Conservation (phyloP, 345 rosid genomes). For the Gossypium australe region DNA sequence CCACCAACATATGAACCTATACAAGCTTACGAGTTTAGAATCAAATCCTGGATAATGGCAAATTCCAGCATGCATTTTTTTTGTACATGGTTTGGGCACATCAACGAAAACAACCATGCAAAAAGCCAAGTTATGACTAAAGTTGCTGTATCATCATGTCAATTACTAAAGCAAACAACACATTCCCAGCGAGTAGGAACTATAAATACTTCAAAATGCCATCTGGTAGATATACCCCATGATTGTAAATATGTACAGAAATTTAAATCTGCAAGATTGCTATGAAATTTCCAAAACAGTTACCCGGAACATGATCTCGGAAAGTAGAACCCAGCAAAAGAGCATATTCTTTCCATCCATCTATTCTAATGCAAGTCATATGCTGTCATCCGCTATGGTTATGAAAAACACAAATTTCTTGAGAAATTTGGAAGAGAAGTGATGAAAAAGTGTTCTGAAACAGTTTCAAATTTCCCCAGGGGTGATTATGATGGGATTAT, state of each 20-base stretch:
- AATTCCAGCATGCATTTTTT: background rate
- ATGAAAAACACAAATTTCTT: background rate
- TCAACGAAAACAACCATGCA: background rate
- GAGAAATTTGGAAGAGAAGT: background rate
- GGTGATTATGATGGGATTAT: constrained; percentile 7
- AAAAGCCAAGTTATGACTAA: background rate
- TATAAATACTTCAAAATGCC: background rate
- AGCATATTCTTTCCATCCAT: background rate
- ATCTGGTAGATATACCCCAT: background rate
- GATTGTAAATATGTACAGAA: background rate
- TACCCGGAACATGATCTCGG: background rate
- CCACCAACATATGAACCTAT: background rate
- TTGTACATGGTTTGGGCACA: background rate
- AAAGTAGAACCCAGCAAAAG: background rate
- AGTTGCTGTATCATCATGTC: background rate
- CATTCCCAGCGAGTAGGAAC: background rate
- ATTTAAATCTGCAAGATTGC: background rate
- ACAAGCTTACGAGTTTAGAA: background rate
- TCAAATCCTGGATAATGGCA: background rate
- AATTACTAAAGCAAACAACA: background rate
- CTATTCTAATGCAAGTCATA: background rate
- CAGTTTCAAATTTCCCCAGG: constrained; percentile 11
- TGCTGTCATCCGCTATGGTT: background rate
- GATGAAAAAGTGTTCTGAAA: background rate
- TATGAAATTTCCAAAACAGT: background rate